phyloP scores from a whole-genome alignment of 2,329 filamentous ascomycete genomes.

The Fusarium longipes region DNA sequence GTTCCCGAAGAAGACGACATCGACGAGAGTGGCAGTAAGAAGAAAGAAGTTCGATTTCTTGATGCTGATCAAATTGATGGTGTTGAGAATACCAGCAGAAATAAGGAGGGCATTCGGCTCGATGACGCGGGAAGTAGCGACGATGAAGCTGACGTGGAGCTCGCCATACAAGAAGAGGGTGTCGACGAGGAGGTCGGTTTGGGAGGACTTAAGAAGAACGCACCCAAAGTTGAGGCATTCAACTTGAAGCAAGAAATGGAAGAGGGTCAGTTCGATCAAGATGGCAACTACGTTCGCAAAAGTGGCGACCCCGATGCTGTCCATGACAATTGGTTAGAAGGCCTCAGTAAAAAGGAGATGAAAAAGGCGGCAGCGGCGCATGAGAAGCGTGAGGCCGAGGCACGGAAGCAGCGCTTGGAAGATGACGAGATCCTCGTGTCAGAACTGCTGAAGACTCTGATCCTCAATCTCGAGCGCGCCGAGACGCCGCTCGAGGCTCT shows the following conservation, averaged over 20 bases:
- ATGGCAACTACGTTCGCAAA: slow-evolving; percentile 91
- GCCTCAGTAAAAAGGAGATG: slow-evolving; percentile 94
- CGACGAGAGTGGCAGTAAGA: slow-evolving; percentile 64
- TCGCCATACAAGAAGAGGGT: slow-evolving; percentile 77
- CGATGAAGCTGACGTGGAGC: slow-evolving; percentile 75
- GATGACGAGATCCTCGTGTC: slow-evolving; percentile 80
- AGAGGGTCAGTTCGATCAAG: slow-evolving; percentile 90
- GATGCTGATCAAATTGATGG: slow-evolving; percentile 77
- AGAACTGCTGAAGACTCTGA: slow-evolving; percentile 79
- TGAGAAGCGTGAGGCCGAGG: slow-evolving; percentile 83
- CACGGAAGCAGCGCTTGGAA: slow-evolving; percentile 74
- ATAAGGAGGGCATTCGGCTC: slow-evolving; percentile 76
- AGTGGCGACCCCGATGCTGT: slow-evolving; percentile 88
- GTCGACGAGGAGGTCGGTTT: slow-evolving; percentile 91
- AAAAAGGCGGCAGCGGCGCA: slow-evolving; percentile 87
- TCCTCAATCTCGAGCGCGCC: slow-evolving; percentile 77
- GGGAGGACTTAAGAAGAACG: slow-evolving; percentile 90
- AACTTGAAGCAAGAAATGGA: slow-evolving; percentile 92
- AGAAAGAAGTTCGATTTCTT: slow-evolving; percentile 70
- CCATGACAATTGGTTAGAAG: slow-evolving; percentile 93
- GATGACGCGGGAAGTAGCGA: slow-evolving; percentile 68
- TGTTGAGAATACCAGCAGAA: slow-evolving; percentile 78
- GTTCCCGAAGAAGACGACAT: slow-evolving; percentile 51
- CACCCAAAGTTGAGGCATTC: slow-evolving; percentile 94
- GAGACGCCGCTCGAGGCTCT: slow-evolving; percentile 92